Evolutionary conservation across 495 filamentous ascomycete genomes (phyloP).

Genomic region (Podospora conica): DNA sequence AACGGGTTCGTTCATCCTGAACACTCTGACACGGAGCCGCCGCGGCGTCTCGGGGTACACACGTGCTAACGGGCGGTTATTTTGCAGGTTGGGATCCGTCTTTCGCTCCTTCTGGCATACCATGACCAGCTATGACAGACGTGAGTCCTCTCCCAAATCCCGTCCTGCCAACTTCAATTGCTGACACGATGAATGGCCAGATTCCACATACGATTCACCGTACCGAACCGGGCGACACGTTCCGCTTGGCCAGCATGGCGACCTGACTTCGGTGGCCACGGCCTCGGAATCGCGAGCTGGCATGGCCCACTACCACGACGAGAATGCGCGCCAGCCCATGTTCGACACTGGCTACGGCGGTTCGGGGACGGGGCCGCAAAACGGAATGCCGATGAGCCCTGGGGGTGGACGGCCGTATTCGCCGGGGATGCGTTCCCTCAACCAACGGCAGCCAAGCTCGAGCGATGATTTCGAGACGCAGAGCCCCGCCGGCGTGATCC

Average conservation of each 20-base stretch:
- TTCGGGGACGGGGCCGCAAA: slow-evolving; percentile 28
- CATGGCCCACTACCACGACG: slow-evolving; percentile 70
- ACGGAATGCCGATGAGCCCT: slow-evolving; percentile 47
- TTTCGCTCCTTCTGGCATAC: slow-evolving; percentile 75
- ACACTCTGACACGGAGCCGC: neutral
- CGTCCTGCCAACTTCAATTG: neutral
- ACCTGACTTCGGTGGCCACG: slow-evolving; percentile 71
- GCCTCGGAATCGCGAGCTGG: slow-evolving; percentile 72
- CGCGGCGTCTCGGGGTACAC: neutral
- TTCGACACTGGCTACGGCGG: slow-evolving; percentile 40
- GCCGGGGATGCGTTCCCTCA: slow-evolving; percentile 76
- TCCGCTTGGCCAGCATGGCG: slow-evolving; percentile 61
- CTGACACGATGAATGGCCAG: slow-evolving; percentile 47
- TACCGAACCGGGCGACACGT: slow-evolving; percentile 78
- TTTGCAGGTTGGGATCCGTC: slow-evolving; percentile 19
- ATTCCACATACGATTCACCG: slow-evolving; percentile 80
- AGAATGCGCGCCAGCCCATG: slow-evolving; percentile 50
- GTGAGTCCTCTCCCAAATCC: slow-evolving; percentile 35
- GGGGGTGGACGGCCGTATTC: slow-evolving; percentile 69
- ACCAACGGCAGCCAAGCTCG: slow-evolving; percentile 55
- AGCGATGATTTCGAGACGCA: slow-evolving; percentile 58
- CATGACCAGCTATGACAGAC: slow-evolving; percentile 69
- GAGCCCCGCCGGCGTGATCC: slow-evolving; percentile 71
- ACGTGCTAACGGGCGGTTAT: slow-evolving; percentile 5
- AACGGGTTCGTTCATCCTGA: slow-evolving; percentile 14